phyloP scores from a whole-genome alignment of 2,329 filamentous ascomycete genomes.

The Diplodia scrobiculata region DNA sequence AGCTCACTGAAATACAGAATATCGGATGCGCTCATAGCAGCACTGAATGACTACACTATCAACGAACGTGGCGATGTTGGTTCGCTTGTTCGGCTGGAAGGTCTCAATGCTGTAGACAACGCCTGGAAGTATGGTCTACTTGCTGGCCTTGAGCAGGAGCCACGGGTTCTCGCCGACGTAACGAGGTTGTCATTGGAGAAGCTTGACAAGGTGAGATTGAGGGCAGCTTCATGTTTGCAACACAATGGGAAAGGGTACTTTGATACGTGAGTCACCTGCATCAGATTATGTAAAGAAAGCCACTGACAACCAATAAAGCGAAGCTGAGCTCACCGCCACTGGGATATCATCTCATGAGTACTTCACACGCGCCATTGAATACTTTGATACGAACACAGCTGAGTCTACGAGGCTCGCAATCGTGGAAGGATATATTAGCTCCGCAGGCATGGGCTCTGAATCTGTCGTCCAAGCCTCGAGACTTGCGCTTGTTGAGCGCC shows the following conservation, averaged over 20 bases:
- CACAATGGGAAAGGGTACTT: constrained; percentile 26
- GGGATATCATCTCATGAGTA: constrained; percentile 62
- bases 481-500: constrained; percentile 59
- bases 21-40: constrained; percentile 40
- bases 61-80: constrained; percentile 88
- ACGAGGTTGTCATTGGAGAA: constrained; percentile 82
- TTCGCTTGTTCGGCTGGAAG: constrained; percentile 79
- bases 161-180: constrained; percentile 45
- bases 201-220: constrained; percentile 74
- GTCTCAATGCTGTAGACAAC: constrained; percentile 66
- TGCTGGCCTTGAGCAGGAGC: constrained; percentile 31
- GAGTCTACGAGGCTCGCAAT: constrained; percentile 47
- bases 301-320: constrained; percentile 19
- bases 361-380: constrained; percentile 57
- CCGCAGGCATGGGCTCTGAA: constrained; percentile 76
- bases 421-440: constrained; percentile 69
- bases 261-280: constrained; percentile 3
- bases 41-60: constrained; percentile 86
- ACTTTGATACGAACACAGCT: neutral
- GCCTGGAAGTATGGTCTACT: constrained; percentile 35
- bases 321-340: constrained; percentile 30
- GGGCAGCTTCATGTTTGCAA: constrained; percentile 38
- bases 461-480: constrained; percentile 70
- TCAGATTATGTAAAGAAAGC: neutral
- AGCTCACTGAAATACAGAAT: constrained; percentile 34